Conservation (phyloP, 306 rosid species). For the Fagus crenata region DNA sequence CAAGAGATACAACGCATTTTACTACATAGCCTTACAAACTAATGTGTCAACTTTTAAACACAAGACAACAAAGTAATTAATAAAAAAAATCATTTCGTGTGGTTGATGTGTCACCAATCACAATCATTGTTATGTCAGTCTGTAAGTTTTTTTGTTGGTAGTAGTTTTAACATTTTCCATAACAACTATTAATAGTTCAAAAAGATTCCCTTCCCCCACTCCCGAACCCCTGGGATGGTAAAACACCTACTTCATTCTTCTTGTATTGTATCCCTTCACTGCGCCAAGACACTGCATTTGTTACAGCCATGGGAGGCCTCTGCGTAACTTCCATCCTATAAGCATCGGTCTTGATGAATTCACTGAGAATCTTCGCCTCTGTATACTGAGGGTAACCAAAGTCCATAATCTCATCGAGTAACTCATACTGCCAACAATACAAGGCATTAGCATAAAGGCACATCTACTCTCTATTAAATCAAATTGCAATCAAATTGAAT, state of each 20-base stretch:
- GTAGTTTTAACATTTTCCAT: too few relatives aligned
- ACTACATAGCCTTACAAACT: too few relatives aligned
- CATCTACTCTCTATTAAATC: conserved; percentile 9
- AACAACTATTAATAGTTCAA: too few relatives aligned
- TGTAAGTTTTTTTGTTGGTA: background rate
- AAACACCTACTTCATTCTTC: conserved; percentile 80
- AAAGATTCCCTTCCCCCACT: too few relatives aligned
- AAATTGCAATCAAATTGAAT: background rate
- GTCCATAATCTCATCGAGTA: conserved; percentile 98
- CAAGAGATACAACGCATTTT: too few relatives aligned
- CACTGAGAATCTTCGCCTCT: conserved; percentile 92
- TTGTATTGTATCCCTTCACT: conserved; percentile 95
- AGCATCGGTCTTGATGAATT: conserved; percentile 98
- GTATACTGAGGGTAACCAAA: conserved; percentile 98
- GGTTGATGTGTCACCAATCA: too few relatives aligned
- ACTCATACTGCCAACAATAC: conserved; percentile 64
- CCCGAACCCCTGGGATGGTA: background rate
- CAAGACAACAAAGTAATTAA: conserved; percentile 1
- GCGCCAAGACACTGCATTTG: conserved; percentile 99
- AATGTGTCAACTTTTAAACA: background rate
- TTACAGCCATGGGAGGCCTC: conserved; percentile 99
- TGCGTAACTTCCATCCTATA: conserved; percentile 95
- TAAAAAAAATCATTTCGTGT: background rate
- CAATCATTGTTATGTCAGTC: too few relatives aligned
- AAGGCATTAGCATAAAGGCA: conserved; percentile 15